A percentile compares a stretch with the other conserved stretches of the same genome.
These are phyloP conservation scores for Cystobasidiaceae sp. DNA, from an alignment of 1,284 basidiomycete species.

Conservation along the genomic window DNA sequence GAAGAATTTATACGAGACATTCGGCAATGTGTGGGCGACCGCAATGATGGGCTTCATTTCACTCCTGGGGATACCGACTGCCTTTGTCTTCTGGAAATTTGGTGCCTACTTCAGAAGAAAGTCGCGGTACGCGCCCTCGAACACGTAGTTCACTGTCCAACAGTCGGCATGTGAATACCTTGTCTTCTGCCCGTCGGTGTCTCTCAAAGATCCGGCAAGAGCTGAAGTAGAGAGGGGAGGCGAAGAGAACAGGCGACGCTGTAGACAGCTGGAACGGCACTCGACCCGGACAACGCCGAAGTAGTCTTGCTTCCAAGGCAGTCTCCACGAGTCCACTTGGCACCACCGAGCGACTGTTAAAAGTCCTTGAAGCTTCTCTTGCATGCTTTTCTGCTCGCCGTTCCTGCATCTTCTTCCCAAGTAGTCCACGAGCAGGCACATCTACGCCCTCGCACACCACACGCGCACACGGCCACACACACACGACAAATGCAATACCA, in stretches of 20 bases:
- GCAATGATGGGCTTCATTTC: slow-evolving; percentile 3
- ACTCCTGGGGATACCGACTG: slow-evolving; percentile 3
- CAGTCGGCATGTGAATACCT: neutral
- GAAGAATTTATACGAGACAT: slow-evolving; percentile 1
- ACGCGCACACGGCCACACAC: neutral
- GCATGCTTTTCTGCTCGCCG: neutral
- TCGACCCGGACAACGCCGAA: too few species aligned
- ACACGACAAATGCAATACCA: neutral
- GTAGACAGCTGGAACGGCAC: too few species aligned
- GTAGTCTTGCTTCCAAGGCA: too few species aligned
- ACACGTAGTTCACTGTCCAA: neutral
- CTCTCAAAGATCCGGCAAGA: too few species aligned
- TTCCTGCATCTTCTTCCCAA: neutral
- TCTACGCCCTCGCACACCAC: neutral
- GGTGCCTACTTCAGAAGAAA: slow-evolving; percentile 13
- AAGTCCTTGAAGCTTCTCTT: neutral
- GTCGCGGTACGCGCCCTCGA: neutral
- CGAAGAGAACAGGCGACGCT: too few species aligned
- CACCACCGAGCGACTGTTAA: too few species aligned
- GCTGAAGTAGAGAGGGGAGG: too few species aligned
- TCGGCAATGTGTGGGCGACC: slow-evolving; percentile 20
- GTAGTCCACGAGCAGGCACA: neutral
- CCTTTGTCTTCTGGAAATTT: slow-evolving; percentile 23
- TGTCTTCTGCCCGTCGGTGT: too few species aligned
- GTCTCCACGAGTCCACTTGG: too few species aligned